Percentiles rank a stretch among this genome's conserved stretches.
These are phyloP conservation scores for Elsinoe batatas DNA, from an alignment of 2,329 filamentous ascomycete genomes.

Conservation along the genomic window DNA sequence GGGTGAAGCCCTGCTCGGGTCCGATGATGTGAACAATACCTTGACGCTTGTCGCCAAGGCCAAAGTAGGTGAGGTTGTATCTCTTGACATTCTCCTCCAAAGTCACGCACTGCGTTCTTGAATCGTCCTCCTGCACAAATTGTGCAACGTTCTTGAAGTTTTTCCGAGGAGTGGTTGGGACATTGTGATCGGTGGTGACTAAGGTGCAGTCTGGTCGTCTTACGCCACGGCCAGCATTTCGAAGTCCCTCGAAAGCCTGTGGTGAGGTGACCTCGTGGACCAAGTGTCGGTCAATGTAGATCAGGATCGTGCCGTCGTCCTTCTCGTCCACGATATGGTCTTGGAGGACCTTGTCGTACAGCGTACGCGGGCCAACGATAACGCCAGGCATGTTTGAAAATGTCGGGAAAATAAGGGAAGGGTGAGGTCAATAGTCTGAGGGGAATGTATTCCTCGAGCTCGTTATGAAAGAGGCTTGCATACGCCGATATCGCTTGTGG, in stretches of 20 bases:
- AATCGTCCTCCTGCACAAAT: constrained; percentile 93
- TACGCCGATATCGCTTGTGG: neutral
- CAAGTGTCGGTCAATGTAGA: constrained; percentile 94
- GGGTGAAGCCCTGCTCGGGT: constrained; percentile 95
- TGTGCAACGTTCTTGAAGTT: constrained; percentile 85
- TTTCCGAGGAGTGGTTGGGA: constrained; percentile 84
- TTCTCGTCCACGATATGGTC: constrained; percentile 93
- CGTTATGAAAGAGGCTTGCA: neutral
- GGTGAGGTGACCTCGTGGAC: constrained; percentile 98
- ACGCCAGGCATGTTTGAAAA: constrained; percentile 23
- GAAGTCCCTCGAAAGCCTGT: constrained; percentile 94
- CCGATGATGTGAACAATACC: constrained; percentile 98
- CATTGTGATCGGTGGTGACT: constrained; percentile 94
- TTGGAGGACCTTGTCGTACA: constrained; percentile 96
- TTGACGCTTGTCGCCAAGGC: constrained; percentile 89
- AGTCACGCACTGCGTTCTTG: constrained; percentile 84
- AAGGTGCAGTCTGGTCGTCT: constrained; percentile 93
- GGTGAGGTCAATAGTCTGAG: neutral
- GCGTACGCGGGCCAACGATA: constrained; percentile 46
- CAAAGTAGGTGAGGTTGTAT: constrained; percentile 95
- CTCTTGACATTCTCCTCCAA: constrained; percentile 96
- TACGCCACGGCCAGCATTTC: constrained; percentile 78
- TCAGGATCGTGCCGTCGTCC: constrained; percentile 78
- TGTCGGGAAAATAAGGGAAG: neutral
- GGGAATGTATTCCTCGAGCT: neutral